Conservation (phyloP, 164 flowering plant species). For the Aristolochia californica region DNA sequence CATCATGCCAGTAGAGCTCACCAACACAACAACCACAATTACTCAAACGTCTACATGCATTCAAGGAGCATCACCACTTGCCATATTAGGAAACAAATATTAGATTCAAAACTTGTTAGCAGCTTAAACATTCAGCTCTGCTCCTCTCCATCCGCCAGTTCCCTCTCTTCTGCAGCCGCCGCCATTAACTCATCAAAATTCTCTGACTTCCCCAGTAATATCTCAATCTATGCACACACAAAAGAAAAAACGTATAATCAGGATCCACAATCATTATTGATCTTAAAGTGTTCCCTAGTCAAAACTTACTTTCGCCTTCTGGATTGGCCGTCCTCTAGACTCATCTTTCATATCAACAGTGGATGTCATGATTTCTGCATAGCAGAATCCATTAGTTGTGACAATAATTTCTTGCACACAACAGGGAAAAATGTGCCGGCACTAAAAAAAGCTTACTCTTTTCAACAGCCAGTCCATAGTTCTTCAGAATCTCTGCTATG, state of each 20-base stretch:
- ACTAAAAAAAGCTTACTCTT: conserved; percentile 17
- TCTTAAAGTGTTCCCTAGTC: neutral
- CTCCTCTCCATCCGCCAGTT: conserved; percentile 34
- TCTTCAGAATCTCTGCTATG: conserved; percentile 40
- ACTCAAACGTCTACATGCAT: too few relatives aligned
- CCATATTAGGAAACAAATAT: too few relatives aligned
- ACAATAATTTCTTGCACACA: too few relatives aligned
- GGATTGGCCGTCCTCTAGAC: conserved; percentile 63
- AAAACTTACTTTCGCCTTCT: conserved; percentile 64
- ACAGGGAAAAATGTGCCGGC: neutral
- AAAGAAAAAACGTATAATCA: neutral
- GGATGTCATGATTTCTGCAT: conserved; percentile 72
- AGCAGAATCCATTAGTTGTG: neutral
- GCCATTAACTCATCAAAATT: conserved; percentile 89
- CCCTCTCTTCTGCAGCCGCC: conserved; percentile 62
- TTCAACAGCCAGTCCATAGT: conserved; percentile 38
- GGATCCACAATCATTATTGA: too few relatives aligned
- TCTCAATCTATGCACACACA: conserved; percentile 81
- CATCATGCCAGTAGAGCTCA: too few relatives aligned
- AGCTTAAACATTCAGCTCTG: conserved; percentile 24
- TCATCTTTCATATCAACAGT: conserved; percentile 84
- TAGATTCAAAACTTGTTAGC: neutral
- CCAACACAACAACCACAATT: too few relatives aligned
- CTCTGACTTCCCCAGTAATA: conserved; percentile 63
- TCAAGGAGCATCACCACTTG: too few relatives aligned